Conservation (phyloP, 2,329 filamentous ascomycete genomes). For the Pseudogymnoascus sp. region DNA sequence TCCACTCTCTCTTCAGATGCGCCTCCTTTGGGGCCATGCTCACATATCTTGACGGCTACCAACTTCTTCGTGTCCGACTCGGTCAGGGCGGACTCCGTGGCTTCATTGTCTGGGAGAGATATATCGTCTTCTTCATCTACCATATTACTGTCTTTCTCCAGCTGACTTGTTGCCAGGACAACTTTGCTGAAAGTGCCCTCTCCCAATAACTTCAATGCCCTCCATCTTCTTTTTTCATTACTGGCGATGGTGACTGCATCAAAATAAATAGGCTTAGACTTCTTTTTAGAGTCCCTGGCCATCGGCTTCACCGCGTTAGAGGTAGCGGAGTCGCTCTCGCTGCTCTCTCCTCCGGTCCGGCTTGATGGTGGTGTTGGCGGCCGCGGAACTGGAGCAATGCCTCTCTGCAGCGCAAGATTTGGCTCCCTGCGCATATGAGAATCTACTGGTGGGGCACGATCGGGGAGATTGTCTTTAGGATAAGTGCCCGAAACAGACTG, state of each 20-base stretch:
- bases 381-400: constrained; percentile 55
- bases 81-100: constrained; percentile 23
- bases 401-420: constrained; percentile 71
- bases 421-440: constrained; percentile 65
- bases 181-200: constrained; percentile 96
- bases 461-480: constrained; percentile 35
- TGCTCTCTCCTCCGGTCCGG: constrained; percentile 53
- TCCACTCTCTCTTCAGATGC: constrained; percentile 90
- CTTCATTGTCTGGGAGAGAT: constrained; percentile 26
- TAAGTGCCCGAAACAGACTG: constrained; percentile 64
- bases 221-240: constrained; percentile 67
- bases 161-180: constrained; percentile 78
- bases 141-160: constrained; percentile 41
- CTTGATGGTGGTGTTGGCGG: constrained; percentile 78
- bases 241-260: constrained; percentile 60
- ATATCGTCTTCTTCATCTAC: constrained; percentile 33
- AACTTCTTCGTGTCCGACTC: constrained; percentile 61
- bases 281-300: constrained; percentile 26
- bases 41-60: constrained; percentile 91
- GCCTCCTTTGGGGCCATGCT: constrained; percentile 87
- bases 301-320: constrained; percentile 33
- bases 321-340: constrained; percentile 41
- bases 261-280: constrained; percentile 54
- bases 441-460: constrained; percentile 43
- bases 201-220: constrained; percentile 71